These are phyloP conservation scores for Aspergillus sp. DNA, from an alignment of 2,329 filamentous ascomycete genomes.

Conservation along the genomic window DNA sequence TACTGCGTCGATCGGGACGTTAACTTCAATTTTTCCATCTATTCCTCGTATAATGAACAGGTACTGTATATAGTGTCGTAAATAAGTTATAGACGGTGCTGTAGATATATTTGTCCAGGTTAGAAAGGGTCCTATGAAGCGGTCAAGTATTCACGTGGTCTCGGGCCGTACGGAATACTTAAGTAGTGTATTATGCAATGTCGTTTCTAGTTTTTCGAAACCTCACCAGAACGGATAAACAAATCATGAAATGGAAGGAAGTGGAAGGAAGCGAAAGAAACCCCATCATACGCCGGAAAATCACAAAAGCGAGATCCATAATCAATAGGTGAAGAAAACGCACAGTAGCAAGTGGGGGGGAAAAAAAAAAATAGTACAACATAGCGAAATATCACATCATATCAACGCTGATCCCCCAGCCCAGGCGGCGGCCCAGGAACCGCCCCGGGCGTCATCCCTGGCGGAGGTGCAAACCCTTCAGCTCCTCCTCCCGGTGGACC, in stretches of 20 bases:
- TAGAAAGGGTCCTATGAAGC: background rate
- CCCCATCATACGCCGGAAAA: conserved; percentile 19
- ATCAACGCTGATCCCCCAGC: conserved; percentile 29
- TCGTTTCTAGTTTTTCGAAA: background rate
- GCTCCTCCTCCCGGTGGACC: conserved; percentile 32
- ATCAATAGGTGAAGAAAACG: background rate
- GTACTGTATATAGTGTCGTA: too few species aligned
- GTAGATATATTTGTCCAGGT: background rate
- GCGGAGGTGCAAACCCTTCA: conserved; percentile 30
- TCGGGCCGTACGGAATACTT: background rate
- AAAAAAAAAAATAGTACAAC: background rate
- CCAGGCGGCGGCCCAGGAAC: conserved; percentile 28
- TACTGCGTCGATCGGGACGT: conserved; percentile 11
- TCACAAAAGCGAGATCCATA: background rate
- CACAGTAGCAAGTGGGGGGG: too few species aligned
- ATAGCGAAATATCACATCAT: background rate
- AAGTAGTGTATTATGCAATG: background rate
- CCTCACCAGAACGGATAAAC: background rate
- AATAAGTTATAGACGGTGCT: too few species aligned
- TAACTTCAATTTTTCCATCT: background rate
- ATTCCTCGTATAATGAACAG: background rate
- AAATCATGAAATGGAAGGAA: background rate
- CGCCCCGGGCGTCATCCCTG: conserved; percentile 23
- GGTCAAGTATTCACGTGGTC: background rate
- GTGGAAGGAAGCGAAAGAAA: conserved; percentile 10